phyloP scores from a whole-genome alignment of 2,329 filamentous ascomycete genomes.

The Arachnopeziza araneosa region DNA sequence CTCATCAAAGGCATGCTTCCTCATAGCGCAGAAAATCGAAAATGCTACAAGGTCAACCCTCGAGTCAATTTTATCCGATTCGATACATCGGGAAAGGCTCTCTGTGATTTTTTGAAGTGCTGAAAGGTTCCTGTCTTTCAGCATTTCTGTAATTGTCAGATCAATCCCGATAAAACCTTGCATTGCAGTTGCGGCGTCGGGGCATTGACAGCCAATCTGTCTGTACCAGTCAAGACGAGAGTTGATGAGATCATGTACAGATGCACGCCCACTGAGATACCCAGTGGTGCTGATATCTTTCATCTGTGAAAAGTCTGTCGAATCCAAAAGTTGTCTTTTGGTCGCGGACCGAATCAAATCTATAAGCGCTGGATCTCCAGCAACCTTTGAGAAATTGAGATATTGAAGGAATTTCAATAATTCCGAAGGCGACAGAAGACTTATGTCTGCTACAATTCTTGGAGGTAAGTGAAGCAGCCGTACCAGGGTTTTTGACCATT shows the following conservation, averaged over 20 bases:
- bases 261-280: conserved; percentile 36
- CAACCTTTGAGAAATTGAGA: conserved; percentile 6
- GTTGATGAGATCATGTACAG: conserved; percentile 31
- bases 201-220: conserved; percentile 33
- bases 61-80: conserved; percentile 33
- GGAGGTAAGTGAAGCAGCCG: conserved; percentile 22
- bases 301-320: conserved; percentile 29
- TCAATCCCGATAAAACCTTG: conserved; percentile 35
- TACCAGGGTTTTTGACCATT: conserved; percentile 32
- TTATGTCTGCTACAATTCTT: conserved; percentile 37
- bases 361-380: conserved; percentile 9
- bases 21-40: conserved; percentile 50
- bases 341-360: conserved; percentile 10
- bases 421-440: conserved; percentile 33
- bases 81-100: conserved; percentile 5
- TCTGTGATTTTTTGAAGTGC: conserved; percentile 15
- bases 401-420: conserved; percentile 15
- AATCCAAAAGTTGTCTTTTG: conserved; percentile 14
- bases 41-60: conserved; percentile 50
- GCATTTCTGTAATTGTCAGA: conserved; percentile 9
- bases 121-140: conserved; percentile 12
- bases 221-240: conserved; percentile 37
- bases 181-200: conserved; percentile 30
- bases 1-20: conserved; percentile 53
- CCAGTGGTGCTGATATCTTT: conserved; percentile 34